phyloP scores from a whole-genome alignment of 2,329 filamentous ascomycete species.

The Cordyceps pruinosa region DNA sequence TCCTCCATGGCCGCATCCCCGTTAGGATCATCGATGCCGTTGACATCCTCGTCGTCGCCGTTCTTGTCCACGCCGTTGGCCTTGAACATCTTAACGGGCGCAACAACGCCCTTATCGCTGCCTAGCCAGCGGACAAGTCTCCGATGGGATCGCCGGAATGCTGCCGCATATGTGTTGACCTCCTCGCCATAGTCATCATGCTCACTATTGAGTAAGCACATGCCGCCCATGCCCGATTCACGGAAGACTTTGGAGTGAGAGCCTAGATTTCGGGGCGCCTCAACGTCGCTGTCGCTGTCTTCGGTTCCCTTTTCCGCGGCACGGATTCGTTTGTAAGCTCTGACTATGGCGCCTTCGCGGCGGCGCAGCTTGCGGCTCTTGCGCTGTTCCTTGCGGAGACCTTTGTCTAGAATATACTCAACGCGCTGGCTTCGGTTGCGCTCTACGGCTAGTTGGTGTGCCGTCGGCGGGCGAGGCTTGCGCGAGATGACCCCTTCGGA shows the following conservation, averaged over 20 bases:
- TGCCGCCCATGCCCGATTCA: conserved; percentile 55
- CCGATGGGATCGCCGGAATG: conserved; percentile 56
- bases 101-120: conserved; percentile 40
- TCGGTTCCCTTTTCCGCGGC: conserved; percentile 48
- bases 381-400: conserved; percentile 60
- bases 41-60: conserved; percentile 19
- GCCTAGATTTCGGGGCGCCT: conserved; percentile 27
- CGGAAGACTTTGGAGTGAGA: conserved; percentile 36
- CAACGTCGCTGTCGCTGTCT: conserved; percentile 56
- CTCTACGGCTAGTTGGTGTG: conserved; percentile 75
- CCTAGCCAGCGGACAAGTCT: conserved; percentile 64
- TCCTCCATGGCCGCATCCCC: conserved; percentile 39
- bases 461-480: conserved; percentile 68
- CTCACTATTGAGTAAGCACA: conserved; percentile 55
- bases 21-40: conserved; percentile 28
- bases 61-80: conserved; percentile 14
- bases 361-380: conserved; percentile 54
- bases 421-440: conserved; percentile 71
- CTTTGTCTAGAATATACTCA: conserved; percentile 74
- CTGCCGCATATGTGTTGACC: conserved; percentile 56
- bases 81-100: conserved; percentile 36
- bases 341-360: conserved; percentile 58
- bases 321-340: conserved; percentile 58
- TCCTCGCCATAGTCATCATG: conserved; percentile 73
- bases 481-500: conserved; percentile 50